Conservation (phyloP, 208 protist genomes). For the Crithidia mellificae region DNA sequence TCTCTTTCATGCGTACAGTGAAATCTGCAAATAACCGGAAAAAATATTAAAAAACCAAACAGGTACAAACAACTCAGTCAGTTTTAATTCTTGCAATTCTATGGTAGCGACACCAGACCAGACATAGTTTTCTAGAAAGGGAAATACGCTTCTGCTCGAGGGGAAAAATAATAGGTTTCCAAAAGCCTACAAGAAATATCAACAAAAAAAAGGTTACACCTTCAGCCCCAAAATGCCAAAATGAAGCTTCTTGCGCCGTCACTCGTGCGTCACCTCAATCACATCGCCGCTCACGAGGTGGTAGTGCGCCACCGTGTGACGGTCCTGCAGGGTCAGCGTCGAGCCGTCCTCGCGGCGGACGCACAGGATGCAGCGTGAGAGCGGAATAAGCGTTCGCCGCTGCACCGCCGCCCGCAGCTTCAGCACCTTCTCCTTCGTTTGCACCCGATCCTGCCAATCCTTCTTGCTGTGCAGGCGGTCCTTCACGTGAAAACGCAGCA, state of each 20-base stretch:
- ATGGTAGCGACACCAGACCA: no score
- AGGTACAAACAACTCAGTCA: no score
- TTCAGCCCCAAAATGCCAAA: no score
- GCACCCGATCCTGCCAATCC: slow-evolving; percentile 68
- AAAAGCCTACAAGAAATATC: not conserved
- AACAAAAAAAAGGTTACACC: not conserved
- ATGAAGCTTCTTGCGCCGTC: slow-evolving; percentile 5
- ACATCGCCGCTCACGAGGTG: slow-evolving; percentile 61
- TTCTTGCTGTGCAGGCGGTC: slow-evolving; percentile 50
- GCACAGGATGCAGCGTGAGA: slow-evolving; percentile 72
- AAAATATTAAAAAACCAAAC: no score
- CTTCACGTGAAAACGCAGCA: slow-evolving; percentile 51
- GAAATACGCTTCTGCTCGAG: no score
- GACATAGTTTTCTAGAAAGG: no score
- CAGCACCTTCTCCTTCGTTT: slow-evolving; percentile 73
- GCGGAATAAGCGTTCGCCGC: slow-evolving; percentile 78
- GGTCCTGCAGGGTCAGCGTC: slow-evolving; percentile 54
- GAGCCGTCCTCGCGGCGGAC: slow-evolving; percentile 22
- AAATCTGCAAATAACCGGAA: no score
- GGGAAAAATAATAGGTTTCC: no score
- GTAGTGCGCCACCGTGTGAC: slow-evolving; percentile 79
- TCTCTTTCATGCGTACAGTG: no score
- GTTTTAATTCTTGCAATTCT: no score
- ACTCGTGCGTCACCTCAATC: slow-evolving; percentile 78
- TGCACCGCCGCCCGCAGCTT: slow-evolving; percentile 77